Evolutionary conservation across 768 basidiomycete species (phyloP).

Genomic region (Boletus reticuloceps): DNA sequence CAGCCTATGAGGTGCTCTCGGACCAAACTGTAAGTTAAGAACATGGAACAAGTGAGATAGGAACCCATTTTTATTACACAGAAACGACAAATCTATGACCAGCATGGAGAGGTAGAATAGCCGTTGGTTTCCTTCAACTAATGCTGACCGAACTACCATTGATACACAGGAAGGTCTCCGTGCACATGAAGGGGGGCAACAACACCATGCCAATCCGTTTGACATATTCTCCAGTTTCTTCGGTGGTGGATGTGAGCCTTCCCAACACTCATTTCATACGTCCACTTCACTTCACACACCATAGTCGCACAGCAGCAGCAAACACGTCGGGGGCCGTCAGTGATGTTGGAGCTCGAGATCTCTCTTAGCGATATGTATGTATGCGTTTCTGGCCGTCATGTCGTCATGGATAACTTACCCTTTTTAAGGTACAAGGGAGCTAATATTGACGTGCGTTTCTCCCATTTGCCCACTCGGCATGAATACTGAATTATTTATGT

Average conservation of each 20-base stretch:
- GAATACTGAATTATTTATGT: background rate
- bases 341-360: constrained; percentile 81
- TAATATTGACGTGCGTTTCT: constrained; percentile 69
- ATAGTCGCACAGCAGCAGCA: constrained; percentile 48
- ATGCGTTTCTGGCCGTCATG: constrained; percentile 2
- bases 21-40: constrained; percentile 61
- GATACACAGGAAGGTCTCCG: constrained; percentile 76
- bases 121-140: background rate
- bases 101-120: constrained; percentile 74
- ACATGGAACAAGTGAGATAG: background rate
- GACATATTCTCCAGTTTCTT: constrained; percentile 96
- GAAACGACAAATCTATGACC: constrained; percentile 94
- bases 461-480: background rate
- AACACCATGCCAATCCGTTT: constrained; percentile 77
- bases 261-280: background rate
- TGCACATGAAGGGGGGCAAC: constrained; percentile 85
- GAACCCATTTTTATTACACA: constrained; percentile 29
- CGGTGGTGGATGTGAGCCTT: constrained; percentile 66
- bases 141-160: constrained; percentile 10
- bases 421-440: constrained; percentile 72
- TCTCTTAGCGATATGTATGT: constrained; percentile 78
- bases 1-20: constrained; percentile 94
- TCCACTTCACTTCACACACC: background rate
- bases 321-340: constrained; percentile 71
- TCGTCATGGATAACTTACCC: constrained; percentile 1